These are phyloP conservation scores for Epichloe coenophiala DNA, from an alignment of 2,329 filamentous ascomycete species.

Conservation along the genomic window DNA sequence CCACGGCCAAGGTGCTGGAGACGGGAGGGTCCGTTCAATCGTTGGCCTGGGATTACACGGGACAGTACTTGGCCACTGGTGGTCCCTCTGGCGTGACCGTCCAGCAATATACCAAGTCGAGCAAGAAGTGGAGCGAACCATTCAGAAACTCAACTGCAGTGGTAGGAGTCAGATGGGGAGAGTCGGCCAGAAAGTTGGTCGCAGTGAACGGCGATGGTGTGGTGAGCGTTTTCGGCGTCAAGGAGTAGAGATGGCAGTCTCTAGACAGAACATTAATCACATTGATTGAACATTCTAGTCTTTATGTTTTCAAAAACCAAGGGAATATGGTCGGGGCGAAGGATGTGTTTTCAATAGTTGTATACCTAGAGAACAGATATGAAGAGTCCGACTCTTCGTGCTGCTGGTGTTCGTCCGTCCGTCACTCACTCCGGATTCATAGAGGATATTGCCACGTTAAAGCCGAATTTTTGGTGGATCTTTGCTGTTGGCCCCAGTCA, in stretches of 20 bases:
- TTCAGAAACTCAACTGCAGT: slow-evolving; percentile 63
- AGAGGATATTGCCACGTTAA: neutral
- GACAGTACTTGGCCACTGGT: slow-evolving; percentile 76
- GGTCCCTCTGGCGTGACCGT: slow-evolving; percentile 73
- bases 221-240: slow-evolving; percentile 53
- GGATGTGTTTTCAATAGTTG: neutral
- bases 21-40: slow-evolving; percentile 64
- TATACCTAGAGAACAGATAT: neutral
- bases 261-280: neutral
- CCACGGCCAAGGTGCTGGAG: slow-evolving; percentile 72
- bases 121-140: slow-evolving; percentile 82
- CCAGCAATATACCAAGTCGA: slow-evolving; percentile 76
- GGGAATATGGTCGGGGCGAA: neutral
- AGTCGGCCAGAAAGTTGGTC: slow-evolving; percentile 59
- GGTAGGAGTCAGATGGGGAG: slow-evolving; percentile 65
- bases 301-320: neutral
- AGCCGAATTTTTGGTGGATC: neutral
- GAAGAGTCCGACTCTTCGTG: neutral
- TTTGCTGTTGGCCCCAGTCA: neutral
- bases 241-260: slow-evolving; percentile 23
- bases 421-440: no score
- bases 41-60: slow-evolving; percentile 86
- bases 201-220: slow-evolving; percentile 62
- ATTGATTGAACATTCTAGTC: neutral
- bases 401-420: neutral